phyloP scores from a whole-genome alignment of 768 basidiomycete species.

The Dentipellis fragilis region DNA sequence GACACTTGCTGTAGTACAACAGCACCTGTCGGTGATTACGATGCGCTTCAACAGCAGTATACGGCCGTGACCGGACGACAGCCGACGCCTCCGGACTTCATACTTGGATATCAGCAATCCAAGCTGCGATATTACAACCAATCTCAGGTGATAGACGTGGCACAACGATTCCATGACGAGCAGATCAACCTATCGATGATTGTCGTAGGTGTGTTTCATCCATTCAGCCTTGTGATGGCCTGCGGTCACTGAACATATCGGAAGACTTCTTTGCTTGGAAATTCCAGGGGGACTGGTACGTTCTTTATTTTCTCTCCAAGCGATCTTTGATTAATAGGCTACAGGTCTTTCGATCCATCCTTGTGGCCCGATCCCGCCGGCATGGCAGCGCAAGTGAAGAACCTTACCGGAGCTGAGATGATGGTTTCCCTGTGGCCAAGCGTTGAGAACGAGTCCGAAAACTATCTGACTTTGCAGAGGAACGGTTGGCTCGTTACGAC shows the following conservation, averaged over 20 bases:
- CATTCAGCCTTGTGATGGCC: background rate
- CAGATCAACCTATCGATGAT: background rate
- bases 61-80: background rate
- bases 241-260: background rate
- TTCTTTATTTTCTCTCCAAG: background rate
- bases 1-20: background rate
- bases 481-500: background rate
- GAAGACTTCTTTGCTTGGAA: background rate
- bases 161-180: background rate
- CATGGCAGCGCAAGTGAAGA: background rate
- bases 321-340: background rate
- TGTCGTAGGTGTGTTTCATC: background rate
- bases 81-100: background rate
- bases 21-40: background rate
- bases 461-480: background rate
- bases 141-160: background rate
- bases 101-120: background rate
- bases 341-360: background rate
- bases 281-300: background rate
- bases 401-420: background rate
- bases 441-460: background rate
- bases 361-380: background rate
- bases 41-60: background rate
- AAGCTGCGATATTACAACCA: background rate
- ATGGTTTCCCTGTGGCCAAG: background rate